Conservation (phyloP, 108 stramenopile species). For the Nannochloropsis granulata region DNA sequence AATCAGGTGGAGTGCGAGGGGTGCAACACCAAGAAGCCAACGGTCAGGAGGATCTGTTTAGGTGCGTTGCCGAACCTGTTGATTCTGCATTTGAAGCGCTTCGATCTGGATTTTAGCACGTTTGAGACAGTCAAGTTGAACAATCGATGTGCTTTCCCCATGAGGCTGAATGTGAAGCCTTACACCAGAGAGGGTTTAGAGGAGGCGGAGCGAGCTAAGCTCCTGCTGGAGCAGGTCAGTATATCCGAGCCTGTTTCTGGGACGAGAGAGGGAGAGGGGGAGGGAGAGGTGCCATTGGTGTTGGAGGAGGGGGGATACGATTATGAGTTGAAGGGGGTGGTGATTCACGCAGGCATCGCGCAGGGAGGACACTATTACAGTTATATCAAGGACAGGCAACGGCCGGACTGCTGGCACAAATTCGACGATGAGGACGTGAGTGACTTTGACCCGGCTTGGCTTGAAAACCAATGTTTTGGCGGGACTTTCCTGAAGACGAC, state of each 20-base stretch:
- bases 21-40: constrained; percentile 86
- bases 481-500: constrained; percentile 77
- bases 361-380: constrained; percentile 97
- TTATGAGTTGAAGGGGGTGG: constrained; percentile 78
- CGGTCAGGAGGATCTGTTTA: constrained; percentile 67
- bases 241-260: not conserved
- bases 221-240: constrained; percentile 20
- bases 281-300: not conserved
- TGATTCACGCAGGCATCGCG: constrained; percentile 90
- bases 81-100: constrained; percentile 83
- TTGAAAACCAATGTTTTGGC: constrained; percentile 84
- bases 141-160: constrained; percentile 77
- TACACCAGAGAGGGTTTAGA: constrained; percentile 85
- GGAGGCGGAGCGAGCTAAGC: constrained; percentile 44
- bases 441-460: constrained; percentile 65
- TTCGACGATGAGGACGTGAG: constrained; percentile 97
- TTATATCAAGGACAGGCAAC: constrained; percentile 67
- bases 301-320: constrained; percentile 69
- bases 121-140: constrained; percentile 98
- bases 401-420: constrained; percentile 63
- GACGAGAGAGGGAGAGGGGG: not conserved
- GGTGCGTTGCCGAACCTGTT: constrained; percentile 75
- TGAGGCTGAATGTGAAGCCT: constrained; percentile 77
- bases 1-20: constrained; percentile 69
- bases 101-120: constrained; percentile 90